Percentiles rank a stretch among this genome's conserved stretches.
These are phyloP conservation scores for Canna indica DNA, from an alignment of 176 grass and related monocot species.

Conservation along the genomic window DNA sequence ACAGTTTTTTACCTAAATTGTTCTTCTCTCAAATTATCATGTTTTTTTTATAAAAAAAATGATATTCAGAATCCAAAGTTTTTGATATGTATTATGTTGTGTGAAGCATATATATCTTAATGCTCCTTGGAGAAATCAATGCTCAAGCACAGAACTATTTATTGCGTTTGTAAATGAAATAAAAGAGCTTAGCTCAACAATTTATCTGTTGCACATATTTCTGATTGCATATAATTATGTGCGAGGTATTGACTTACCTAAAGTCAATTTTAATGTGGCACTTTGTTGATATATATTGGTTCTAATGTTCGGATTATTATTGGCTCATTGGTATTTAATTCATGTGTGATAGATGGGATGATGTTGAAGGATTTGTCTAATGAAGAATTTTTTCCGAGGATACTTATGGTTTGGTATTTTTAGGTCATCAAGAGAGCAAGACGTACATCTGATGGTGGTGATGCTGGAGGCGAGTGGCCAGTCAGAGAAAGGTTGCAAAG, in stretches of 20 bases:
- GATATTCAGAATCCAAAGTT: not conserved
- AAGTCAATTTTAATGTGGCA: no score
- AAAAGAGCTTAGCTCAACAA: not conserved
- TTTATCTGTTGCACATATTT: not conserved
- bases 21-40: not conserved
- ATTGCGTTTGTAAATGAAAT: not conserved
- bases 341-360: not conserved
- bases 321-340: no score
- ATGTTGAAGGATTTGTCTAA: not conserved
- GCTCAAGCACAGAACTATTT: not conserved
- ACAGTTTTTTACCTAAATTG: not conserved
- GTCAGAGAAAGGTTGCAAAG: constrained; percentile 56
- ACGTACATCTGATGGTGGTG: constrained; percentile 25
- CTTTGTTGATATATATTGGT: not conserved
- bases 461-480: constrained; percentile 36
- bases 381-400: not conserved
- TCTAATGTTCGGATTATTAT: not conserved
- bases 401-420: not conserved
- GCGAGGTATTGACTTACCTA: no score
- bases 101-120: not conserved
- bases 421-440: constrained; percentile 57
- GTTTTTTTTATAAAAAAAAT: not conserved
- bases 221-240: no score
- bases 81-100: not conserved
- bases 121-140: not conserved